Base-by-base conservation (phyloP, 805 yeast genomes). In the Ogataea paraovalis region DNA sequence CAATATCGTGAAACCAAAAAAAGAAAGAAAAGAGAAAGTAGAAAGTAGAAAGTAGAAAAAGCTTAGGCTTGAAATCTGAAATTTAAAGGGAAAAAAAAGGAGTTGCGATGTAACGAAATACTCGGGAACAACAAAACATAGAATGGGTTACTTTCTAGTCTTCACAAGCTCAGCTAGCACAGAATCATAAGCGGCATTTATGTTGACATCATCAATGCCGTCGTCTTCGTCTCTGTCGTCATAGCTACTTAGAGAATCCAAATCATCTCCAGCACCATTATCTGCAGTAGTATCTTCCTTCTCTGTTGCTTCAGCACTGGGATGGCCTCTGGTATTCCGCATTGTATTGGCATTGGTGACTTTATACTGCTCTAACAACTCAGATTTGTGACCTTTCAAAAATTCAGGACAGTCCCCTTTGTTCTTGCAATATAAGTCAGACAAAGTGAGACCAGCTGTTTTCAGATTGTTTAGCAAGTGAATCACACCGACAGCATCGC, bases 391-490 rank as follows among this genome's bases (percentile, higher is more conserved):
- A 18, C 33, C 16, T 4, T 23, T 36, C 12, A 4, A 13, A 19
- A 5, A 4, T 12, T 21, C 16, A 3, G 14, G 19, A 12, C 27
- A 27, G 8, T 33, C 46, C 18, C 10, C 18, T 14, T n/a, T 22
- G n/a, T 27, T 16, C 39, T 46, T 44, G 19, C 46, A 40, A 36
- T 60, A 67, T 25, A 60, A 49, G 23, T 68, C 69, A 30, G 68
- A 66, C n/a, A 75, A 48, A 18, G 69, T 59, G 14, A 74, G 65
- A 4, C 79, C 79, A 27, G 65, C 61, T 8, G 56, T 60, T 47
- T 72, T 73, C 49, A 76, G 51, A 28, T 59, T 61, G 47, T 72
- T 72, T 46, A 76, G 53, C 27, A 66, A 64, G 41, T 68, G 69
- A 40, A 76, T 58, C 5, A 70, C 64, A 18, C 64, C 65, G 9